phyloP scores from a whole-genome alignment of 1,284 basidiomycete species.

The Malassezia sympodialis region DNA sequence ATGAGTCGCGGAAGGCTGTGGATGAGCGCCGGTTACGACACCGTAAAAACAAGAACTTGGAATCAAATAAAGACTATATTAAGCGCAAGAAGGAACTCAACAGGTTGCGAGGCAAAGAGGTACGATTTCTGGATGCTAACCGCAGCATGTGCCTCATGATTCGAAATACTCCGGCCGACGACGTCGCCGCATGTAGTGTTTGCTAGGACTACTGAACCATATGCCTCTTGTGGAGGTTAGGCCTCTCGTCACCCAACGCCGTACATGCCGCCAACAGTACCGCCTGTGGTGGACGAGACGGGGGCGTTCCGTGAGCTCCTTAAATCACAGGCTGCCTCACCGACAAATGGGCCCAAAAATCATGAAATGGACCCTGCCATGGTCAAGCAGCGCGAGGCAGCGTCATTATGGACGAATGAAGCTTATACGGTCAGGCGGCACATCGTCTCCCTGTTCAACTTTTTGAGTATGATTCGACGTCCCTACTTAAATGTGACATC shows the following conservation, averaged over 20 bases:
- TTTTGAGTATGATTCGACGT: constrained; percentile 7
- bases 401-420: constrained; percentile 5
- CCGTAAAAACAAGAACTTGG: constrained; percentile 52
- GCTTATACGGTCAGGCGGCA: constrained; percentile 15
- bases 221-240: constrained; percentile 12
- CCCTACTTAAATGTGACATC: constrained; percentile 13
- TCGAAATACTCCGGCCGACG: constrained; percentile 35
- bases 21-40: constrained; percentile 49
- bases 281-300: constrained; percentile 9
- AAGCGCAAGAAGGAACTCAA: constrained; percentile 56
- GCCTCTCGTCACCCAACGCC: background rate
- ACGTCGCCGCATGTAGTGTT: constrained; percentile 11
- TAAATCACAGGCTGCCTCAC: background rate
- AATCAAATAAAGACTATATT: constrained; percentile 52
- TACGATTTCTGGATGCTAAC: constrained; percentile 3
- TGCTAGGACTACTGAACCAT: background rate
- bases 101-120: constrained; percentile 54
- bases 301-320: background rate
- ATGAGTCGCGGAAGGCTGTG: constrained; percentile 27
- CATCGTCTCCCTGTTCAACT: constrained; percentile 10
- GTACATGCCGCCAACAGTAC: background rate
- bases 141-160: constrained; percentile 35
- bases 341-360: background rate
- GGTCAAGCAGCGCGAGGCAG: constrained; percentile 8
- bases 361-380: background rate